A percentile compares a stretch with the other conserved stretches of the same genome.
Conservation (phyloP, 179 eudicot species). For the Carnegiea gigantea region DNA sequence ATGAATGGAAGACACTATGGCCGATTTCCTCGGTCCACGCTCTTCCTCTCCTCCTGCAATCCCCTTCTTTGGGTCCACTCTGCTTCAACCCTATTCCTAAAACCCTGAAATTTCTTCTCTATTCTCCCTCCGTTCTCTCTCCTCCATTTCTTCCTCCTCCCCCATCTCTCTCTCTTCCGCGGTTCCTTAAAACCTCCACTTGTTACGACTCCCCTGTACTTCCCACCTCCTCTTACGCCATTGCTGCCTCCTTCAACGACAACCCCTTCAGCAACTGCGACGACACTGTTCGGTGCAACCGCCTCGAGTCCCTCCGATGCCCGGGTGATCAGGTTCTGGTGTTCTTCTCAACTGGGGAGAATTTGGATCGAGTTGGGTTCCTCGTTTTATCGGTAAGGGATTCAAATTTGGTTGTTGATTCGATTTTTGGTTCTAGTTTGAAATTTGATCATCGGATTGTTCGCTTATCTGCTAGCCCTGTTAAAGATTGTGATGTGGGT, state of each 20-base stretch:
- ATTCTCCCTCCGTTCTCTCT: slow-evolving; percentile 14
- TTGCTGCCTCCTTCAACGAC: slow-evolving; percentile 4
- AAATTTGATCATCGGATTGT: slow-evolving; percentile 29
- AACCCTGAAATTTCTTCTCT: background rate
- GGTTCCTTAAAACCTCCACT: slow-evolving; percentile 21
- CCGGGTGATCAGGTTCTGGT: slow-evolving; percentile 24
- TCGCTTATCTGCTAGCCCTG: slow-evolving; percentile 21
- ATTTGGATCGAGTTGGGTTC: slow-evolving; percentile 33
- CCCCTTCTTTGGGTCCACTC: slow-evolving; percentile 27
- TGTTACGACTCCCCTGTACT: slow-evolving; percentile 12
- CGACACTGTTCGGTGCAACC: slow-evolving; percentile 3
- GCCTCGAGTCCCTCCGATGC: slow-evolving; percentile 29
- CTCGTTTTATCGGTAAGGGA: slow-evolving; percentile 24
- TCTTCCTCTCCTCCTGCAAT: slow-evolving; percentile 48
- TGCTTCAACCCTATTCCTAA: slow-evolving; percentile 30
- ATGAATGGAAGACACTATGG: slow-evolving; percentile 59
- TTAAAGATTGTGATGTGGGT: slow-evolving; percentile 12
- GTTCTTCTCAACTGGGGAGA: slow-evolving; percentile 31
- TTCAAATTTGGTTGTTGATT: slow-evolving; percentile 19
- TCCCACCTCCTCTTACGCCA: slow-evolving; percentile 12
- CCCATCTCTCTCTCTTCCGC: slow-evolving; percentile 23
- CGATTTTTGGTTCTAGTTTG: slow-evolving; percentile 12
- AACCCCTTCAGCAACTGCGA: background rate
- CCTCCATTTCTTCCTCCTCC: slow-evolving; percentile 29
- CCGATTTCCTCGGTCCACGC: slow-evolving; percentile 45